Evolutionary conservation across 768 basidiomycete genomes (phyloP).

Genomic region (Candolleomyces eurysporus): DNA sequence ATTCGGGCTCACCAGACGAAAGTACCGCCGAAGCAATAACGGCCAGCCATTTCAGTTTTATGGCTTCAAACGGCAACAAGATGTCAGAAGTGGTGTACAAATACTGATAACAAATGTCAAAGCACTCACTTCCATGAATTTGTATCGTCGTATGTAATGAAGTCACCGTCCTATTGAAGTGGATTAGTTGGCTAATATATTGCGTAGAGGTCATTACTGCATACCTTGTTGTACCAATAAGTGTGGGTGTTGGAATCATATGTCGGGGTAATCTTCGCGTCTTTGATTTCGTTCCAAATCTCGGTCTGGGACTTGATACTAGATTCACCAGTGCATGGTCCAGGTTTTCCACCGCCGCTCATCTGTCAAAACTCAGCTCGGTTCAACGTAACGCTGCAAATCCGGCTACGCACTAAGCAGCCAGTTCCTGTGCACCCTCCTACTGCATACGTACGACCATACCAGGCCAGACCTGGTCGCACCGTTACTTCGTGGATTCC

Average conservation of each 20-base stretch:
- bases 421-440: background rate
- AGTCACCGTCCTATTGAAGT: background rate
- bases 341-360: constrained; percentile 5
- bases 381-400: background rate
- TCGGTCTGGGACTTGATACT: constrained; percentile 5
- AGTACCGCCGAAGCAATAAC: constrained; percentile 3
- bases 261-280: background rate
- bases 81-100: background rate
- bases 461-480: constrained; percentile 19
- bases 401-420: background rate
- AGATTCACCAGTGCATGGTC: constrained; percentile 4
- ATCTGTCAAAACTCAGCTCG: background rate
- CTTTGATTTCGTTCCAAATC: background rate
- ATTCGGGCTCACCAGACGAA: constrained; percentile 2
- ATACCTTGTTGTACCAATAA: constrained; percentile 6
- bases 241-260: background rate
- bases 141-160: constrained; percentile 7
- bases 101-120: background rate
- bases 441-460: constrained; percentile 16
- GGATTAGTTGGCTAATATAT: background rate
- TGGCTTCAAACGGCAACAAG: background rate
- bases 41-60: background rate
- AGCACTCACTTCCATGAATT: constrained; percentile 1
- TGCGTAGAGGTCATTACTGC: background rate
- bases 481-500: background rate